These are phyloP conservation scores for Pisolithus sp. DNA, from an alignment of 768 basidiomycete species.

Conservation along the genomic window DNA sequence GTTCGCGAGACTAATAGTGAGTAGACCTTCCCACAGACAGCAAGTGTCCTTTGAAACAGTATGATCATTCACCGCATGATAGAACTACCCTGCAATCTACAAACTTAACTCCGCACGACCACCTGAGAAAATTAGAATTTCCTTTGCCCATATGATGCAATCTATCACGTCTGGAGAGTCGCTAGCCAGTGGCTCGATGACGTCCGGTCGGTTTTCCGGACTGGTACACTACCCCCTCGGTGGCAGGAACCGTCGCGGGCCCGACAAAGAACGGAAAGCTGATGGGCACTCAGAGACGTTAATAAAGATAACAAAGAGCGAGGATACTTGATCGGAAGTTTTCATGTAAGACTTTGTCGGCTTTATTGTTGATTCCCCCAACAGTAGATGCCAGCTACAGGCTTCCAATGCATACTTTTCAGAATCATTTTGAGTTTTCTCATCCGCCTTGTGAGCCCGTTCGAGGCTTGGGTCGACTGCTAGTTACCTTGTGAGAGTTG, in stretches of 20 bases:
- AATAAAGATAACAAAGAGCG: not conserved
- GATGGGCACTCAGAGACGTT: constrained; percentile 26
- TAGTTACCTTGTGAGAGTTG: no score
- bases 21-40: no score
- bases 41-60: no score
- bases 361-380: no score
- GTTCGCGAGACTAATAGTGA: no score
- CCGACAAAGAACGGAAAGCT: constrained; percentile 59
- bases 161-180: constrained; percentile 30
- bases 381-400: no score
- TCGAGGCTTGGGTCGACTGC: no score
- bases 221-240: constrained; percentile 36
- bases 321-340: not conserved
- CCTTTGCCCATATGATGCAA: constrained; percentile 36
- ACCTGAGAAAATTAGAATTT: not conserved
- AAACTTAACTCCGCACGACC: not conserved
- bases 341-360: not conserved
- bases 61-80: not conserved
- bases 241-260: constrained; percentile 38
- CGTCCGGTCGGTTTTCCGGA: constrained; percentile 28
- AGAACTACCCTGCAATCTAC: not conserved
- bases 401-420: no score
- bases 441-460: no score
- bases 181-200: constrained; percentile 32
- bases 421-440: no score